phyloP scores from a whole-genome alignment of 2,329 filamentous ascomycete species.

The Fusarium illudens region DNA sequence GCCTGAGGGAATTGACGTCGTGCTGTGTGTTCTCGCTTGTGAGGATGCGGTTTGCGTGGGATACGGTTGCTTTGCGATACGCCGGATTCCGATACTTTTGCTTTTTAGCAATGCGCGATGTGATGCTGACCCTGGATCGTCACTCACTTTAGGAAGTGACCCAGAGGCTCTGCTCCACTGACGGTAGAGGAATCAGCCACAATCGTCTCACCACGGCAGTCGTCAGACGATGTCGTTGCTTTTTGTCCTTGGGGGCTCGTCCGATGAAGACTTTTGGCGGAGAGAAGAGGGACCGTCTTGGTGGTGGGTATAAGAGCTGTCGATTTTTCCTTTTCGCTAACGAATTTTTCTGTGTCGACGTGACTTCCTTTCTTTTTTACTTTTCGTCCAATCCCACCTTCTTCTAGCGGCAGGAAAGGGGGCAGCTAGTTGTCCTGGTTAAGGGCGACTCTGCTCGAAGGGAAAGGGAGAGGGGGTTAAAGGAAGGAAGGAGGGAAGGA shows the following conservation, averaged over 20 bases:
- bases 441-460: constrained; percentile 1
- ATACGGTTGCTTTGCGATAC: constrained; percentile 26
- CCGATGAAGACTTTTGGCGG: constrained; percentile 31
- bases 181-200: constrained; percentile 27
- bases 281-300: constrained; percentile 15
- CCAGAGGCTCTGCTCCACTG: constrained; percentile 31
- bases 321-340: constrained; percentile 25
- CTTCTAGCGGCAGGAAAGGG: constrained; percentile 1
- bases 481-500: constrained; percentile 10
- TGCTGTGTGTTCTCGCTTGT: constrained; percentile 15
- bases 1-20: constrained; percentile 12
- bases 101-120: constrained; percentile 41
- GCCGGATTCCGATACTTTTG: constrained; percentile 38
- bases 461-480: constrained; percentile 3
- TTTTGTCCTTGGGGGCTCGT: constrained; percentile 33
- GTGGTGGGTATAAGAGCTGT: constrained; percentile 17
- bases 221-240: constrained; percentile 38
- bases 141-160: constrained; percentile 37
- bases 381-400: constrained; percentile 20
- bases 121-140: constrained; percentile 33
- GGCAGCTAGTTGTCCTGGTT: neutral
- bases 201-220: constrained; percentile 38
- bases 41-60: constrained; percentile 22
- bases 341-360: constrained; percentile 1
- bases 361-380: constrained; percentile 22